Conservation (phyloP, 148 eudicot genomes). For the Amaranthus hypochondriacus region DNA sequence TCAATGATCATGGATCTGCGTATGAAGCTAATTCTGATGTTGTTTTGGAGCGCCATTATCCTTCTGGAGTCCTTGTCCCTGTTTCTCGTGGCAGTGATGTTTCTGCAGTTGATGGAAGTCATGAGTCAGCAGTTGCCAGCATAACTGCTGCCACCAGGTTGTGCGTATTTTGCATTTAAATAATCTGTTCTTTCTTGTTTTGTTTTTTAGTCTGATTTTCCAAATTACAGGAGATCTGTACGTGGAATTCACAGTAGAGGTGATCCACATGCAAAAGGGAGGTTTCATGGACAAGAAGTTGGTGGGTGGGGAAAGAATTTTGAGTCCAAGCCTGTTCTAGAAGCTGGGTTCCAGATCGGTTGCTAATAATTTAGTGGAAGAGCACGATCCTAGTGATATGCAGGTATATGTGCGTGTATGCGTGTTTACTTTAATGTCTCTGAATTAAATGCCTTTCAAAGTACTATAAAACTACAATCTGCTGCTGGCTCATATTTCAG, state of each 20-base stretch:
- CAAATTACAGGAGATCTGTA: slow-evolving; percentile 47
- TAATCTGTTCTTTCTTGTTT: background rate
- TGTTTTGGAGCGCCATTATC: slow-evolving; percentile 33
- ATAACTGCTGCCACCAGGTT: slow-evolving; percentile 49
- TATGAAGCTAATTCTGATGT: slow-evolving; percentile 30
- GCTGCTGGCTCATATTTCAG: slow-evolving; percentile 35
- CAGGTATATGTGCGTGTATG: slow-evolving; percentile 33
- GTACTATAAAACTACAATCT: slow-evolving; percentile 6
- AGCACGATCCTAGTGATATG: slow-evolving; percentile 44
- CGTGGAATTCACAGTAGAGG: slow-evolving; percentile 46
- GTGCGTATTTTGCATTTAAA: slow-evolving; percentile 19
- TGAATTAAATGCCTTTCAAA: background rate
- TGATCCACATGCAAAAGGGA: slow-evolving; percentile 47
- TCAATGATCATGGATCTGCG: slow-evolving; percentile 16
- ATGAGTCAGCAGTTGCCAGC: slow-evolving; percentile 30
- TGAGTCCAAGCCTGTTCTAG: slow-evolving; percentile 30
- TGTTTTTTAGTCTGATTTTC: slow-evolving; percentile 24
- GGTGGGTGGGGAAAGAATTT: slow-evolving; percentile 59
- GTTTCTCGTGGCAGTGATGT: slow-evolving; percentile 29
- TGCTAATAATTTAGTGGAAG: slow-evolving; percentile 27
- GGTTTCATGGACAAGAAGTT: slow-evolving; percentile 40
- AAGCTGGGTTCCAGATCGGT: slow-evolving; percentile 33
- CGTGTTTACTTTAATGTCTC: background rate
- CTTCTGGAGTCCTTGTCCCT: slow-evolving; percentile 39
- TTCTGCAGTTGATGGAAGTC: slow-evolving; percentile 31